These are phyloP conservation scores for Lactarius quietus DNA, from an alignment of 768 basidiomycete genomes.

Conservation along the genomic window DNA sequence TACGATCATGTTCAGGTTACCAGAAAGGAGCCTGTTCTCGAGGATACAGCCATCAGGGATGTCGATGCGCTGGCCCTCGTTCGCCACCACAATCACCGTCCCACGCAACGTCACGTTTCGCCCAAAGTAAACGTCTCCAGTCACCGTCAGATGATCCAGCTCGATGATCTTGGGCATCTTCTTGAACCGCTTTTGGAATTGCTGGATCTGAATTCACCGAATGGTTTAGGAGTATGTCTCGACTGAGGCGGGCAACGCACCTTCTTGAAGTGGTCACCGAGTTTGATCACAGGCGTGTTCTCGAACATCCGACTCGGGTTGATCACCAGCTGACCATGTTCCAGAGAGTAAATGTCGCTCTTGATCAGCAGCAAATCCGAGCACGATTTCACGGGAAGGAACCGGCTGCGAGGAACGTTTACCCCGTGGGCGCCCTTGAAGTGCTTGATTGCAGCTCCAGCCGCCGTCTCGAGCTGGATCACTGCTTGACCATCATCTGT, in stretches of 20 bases:
- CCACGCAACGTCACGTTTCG: constrained; percentile 61
- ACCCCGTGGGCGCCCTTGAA: constrained; percentile 63
- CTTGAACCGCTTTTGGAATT: constrained; percentile 75
- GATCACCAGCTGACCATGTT: constrained; percentile 66
- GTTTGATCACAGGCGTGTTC: constrained; percentile 70
- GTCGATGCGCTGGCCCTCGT: constrained; percentile 55
- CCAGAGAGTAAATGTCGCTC: constrained; percentile 63
- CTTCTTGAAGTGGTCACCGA: constrained; percentile 78
- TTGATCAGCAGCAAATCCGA: constrained; percentile 66
- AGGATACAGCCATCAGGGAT: constrained; percentile 57
- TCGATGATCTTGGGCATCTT: constrained; percentile 70
- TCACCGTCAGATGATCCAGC: constrained; percentile 71
- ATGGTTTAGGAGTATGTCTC: background rate
- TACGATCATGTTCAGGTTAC: constrained; percentile 72
- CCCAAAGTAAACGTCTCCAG: constrained; percentile 65
- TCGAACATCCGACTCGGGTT: constrained; percentile 56
- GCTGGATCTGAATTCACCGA: constrained; percentile 37
- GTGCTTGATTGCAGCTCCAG: constrained; percentile 73
- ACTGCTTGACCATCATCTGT: constrained; percentile 68
- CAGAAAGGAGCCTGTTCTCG: constrained; percentile 63
- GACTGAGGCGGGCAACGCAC: constrained; percentile 30
- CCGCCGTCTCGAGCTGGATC: constrained; percentile 75
- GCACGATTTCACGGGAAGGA: constrained; percentile 64
- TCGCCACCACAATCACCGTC: constrained; percentile 61
- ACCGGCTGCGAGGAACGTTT: constrained; percentile 69